These are phyloP conservation scores for Candida khao-thaluensis DNA, from an alignment of 805 yeast species.

Conservation along the genomic window DNA sequence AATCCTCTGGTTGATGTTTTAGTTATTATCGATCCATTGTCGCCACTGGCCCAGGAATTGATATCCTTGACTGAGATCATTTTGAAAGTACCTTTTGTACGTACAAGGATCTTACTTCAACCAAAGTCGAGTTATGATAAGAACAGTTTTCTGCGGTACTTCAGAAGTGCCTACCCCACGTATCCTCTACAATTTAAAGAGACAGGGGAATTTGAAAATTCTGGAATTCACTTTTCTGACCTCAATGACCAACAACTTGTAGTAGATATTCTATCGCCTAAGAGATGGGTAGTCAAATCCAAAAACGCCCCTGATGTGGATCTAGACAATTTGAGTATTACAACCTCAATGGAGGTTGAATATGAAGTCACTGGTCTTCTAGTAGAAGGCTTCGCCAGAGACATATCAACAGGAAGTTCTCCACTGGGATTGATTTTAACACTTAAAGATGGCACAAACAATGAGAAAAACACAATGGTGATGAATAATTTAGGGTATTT, in stretches of 20 bases:
- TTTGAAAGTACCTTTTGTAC: conserved; percentile 47
- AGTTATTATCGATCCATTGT: conserved; percentile 68
- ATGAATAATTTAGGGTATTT: conserved; percentile 84
- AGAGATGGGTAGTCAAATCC: conserved; percentile 65
- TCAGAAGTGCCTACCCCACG: conserved; percentile 43
- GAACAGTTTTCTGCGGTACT: conserved; percentile 58
- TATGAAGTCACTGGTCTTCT: conserved; percentile 55
- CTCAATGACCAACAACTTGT: conserved; percentile 31
- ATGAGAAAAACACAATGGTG: conserved; percentile 56
- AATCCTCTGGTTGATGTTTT: conserved; percentile 51
- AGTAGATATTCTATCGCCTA: conserved; percentile 59
- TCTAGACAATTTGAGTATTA: conserved; percentile 54
- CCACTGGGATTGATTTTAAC: neutral
- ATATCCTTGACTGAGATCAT: conserved; percentile 46
- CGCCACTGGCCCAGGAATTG: conserved; percentile 64
- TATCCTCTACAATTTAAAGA: conserved; percentile 28
- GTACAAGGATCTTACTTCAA: conserved; percentile 52
- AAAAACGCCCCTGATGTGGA: conserved; percentile 41
- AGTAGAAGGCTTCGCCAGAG: conserved; percentile 70
- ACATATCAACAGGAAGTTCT: conserved; percentile 26
- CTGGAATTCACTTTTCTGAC: neutral
- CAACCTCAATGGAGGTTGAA: conserved; percentile 8
- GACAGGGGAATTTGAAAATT: conserved; percentile 19
- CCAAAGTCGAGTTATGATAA: conserved; percentile 49
- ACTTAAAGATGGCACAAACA: neutral